Evolutionary conservation across 108 stramenopile genomes (phyloP), one percentile per base, ranked within the genome.

Genomic region (Fragilariopsis cylindrus): DNA sequence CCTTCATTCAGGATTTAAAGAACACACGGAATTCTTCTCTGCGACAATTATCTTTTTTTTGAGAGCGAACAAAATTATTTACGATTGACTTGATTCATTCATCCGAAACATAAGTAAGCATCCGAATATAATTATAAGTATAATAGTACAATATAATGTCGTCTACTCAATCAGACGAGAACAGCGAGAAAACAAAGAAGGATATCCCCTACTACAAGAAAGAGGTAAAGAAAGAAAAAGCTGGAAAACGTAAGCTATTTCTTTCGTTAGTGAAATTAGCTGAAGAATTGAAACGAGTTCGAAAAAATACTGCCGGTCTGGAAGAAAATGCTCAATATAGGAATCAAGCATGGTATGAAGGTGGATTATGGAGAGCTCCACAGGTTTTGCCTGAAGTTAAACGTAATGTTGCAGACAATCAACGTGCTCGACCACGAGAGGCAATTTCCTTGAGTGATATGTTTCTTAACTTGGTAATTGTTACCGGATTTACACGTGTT

Each of bases 301-400:
- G 77, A 9, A 67, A 15, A 5, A 81, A 84, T 39, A 76, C 75
- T 9, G 72, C 76, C 5, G 60, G 82, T 13, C 64, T 88, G 8
- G 75, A 78, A 52, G 71, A 84, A 18, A 76, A 82, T 7, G 73
- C 81, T 18, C 79, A 90, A 19, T 87, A 82, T 70, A 79, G 78
- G 21, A 82, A 89, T 13, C 87, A 84, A 71, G 71, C 71, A 2
- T 94, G 92, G 92, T 90, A 94, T 73, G 80, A 90, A 46, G 92
- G 92, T 46, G 92, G 92, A 6, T 76, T 94, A 72, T 94, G 92
- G 92, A 48, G 92, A 47, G 84, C 84, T 21, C 91, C 91, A 2
- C 66, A 81, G 46, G 65, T 92, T 3, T 69, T 91, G 46, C 90
- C 90, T 3, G 76, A 73, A 57, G 70, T 83, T 45, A 70, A 69